A percentile compares a stretch with the other conserved stretches of the same genome.
Evolutionary conservation across 768 basidiomycete species (phyloP).

Genomic region (Glaciozyma martinii): DNA sequence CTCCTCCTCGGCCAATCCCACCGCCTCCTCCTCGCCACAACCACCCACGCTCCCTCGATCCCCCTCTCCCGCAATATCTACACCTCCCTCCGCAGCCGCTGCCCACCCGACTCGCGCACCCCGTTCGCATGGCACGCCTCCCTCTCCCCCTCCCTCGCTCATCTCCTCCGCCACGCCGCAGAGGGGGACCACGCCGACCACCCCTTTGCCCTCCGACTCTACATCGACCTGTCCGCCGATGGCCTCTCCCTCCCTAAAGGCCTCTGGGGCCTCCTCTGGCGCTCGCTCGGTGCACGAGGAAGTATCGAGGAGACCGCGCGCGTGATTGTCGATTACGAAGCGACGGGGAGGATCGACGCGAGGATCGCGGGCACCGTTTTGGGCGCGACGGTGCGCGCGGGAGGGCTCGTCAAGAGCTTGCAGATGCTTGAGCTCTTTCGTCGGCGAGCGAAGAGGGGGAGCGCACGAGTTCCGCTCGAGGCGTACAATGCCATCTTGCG

Average conservation of each 20-base stretch:
- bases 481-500: neutral
- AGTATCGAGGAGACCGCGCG: neutral
- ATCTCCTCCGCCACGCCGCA: neutral
- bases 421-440: neutral
- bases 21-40: neutral
- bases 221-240: neutral
- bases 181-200: neutral
- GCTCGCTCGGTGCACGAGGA: neutral
- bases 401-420: neutral
- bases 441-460: too few relatives aligned
- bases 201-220: neutral
- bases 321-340: neutral
- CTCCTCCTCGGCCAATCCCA: neutral
- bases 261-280: neutral
- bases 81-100: neutral
- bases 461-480: neutral
- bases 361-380: neutral
- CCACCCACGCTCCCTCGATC: neutral
- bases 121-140: neutral
- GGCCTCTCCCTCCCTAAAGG: neutral
- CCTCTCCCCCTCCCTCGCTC: neutral
- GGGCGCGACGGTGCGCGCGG: neutral
- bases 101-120: neutral
- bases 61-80: neutral
- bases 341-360: neutral